These are phyloP conservation scores for Scutellaria barbata DNA, from an alignment of 257 asterid species.

Conservation along the genomic window DNA sequence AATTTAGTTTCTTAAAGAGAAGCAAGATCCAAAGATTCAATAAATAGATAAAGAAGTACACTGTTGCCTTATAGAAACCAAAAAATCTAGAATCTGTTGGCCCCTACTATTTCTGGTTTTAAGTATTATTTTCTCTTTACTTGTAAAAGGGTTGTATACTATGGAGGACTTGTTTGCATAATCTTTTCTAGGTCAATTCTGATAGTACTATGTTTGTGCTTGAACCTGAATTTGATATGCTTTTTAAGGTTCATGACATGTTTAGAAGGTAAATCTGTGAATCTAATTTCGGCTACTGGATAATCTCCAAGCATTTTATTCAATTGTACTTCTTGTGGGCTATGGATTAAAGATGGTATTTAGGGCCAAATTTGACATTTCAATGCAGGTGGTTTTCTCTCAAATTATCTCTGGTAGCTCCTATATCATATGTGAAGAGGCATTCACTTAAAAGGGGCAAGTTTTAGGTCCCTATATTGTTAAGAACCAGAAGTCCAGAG, in stretches of 20 bases:
- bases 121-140: slow-evolving; percentile 10
- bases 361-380: neutral
- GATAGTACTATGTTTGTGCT: slow-evolving; percentile 1
- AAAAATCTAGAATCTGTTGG: neutral
- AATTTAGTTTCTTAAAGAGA: no score
- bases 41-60: neutral
- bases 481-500: neutral
- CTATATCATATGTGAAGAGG: neutral
- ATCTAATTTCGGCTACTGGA: neutral
- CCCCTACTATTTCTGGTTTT: neutral
- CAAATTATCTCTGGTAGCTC: neutral
- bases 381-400: neutral
- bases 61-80: neutral
- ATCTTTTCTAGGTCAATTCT: neutral
- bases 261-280: neutral
- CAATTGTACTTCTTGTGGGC: neutral
- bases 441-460: neutral
- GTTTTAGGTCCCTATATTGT: neutral
- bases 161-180: neutral
- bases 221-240: neutral
- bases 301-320: neutral
- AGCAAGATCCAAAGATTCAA: no score
- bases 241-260: slow-evolving; percentile 6
- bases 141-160: neutral
- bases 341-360: neutral